Conservation (phyloP, 1,284 basidiomycete species). For the Moesziomyces antarcticus region DNA sequence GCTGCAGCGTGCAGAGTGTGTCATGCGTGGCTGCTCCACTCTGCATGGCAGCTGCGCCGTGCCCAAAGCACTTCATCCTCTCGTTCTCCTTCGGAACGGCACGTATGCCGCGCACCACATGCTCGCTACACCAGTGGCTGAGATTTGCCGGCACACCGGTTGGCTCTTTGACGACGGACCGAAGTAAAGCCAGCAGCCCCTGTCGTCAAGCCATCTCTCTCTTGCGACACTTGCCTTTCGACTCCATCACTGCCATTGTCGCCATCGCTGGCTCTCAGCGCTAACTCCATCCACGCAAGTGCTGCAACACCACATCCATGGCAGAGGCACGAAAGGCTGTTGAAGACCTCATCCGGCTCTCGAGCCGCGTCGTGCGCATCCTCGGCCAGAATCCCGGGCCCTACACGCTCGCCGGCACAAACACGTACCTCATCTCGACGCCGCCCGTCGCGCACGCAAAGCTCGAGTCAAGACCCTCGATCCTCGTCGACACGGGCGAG, state of each 20-base stretch:
- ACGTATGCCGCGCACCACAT: not conserved
- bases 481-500: slow-evolving; percentile 90
- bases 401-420: slow-evolving; percentile 89
- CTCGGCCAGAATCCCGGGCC: slow-evolving; percentile 84
- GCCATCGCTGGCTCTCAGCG: too few relatives aligned
- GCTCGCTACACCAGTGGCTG: not conserved
- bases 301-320: slow-evolving; percentile 19
- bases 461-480: slow-evolving; percentile 73
- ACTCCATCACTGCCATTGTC: not conserved
- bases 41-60: too few relatives aligned
- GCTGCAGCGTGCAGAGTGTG: too few relatives aligned
- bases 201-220: not conserved
- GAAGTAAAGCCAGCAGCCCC: too few relatives aligned
- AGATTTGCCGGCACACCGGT: not conserved
- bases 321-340: slow-evolving; percentile 47
- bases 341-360: slow-evolving; percentile 41
- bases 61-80: not conserved
- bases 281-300: not conserved
- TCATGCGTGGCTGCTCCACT: not conserved
- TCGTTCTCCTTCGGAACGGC: not conserved
- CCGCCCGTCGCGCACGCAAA: slow-evolving; percentile 54
- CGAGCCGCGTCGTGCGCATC: slow-evolving; percentile 67
- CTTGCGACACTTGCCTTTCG: not conserved
- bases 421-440: slow-evolving; percentile 85
- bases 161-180: not conserved